These are phyloP conservation scores for Pythium aquatile DNA, from an alignment of 352 stramenopile species.

Conservation along the genomic window DNA sequence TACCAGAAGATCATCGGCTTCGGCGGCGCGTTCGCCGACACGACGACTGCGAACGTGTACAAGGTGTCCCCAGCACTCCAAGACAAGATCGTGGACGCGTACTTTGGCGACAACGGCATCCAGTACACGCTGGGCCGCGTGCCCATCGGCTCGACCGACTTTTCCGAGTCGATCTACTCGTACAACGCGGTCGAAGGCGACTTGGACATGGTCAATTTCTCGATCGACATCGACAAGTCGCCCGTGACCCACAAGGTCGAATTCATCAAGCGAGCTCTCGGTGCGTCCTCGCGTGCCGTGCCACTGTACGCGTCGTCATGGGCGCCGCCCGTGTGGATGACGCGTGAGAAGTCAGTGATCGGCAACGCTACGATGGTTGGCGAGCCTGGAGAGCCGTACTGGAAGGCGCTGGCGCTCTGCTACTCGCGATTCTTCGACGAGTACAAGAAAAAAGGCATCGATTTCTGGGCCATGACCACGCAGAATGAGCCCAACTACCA, in stretches of 20 bases:
- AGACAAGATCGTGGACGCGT: constrained; percentile 67
- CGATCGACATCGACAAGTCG: constrained; percentile 74
- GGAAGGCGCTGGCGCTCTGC: constrained; percentile 76
- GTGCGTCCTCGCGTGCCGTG: constrained; percentile 37
- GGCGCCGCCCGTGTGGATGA: constrained; percentile 87
- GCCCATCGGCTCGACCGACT: constrained; percentile 83
- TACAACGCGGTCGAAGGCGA: constrained; percentile 81
- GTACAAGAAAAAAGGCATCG: constrained; percentile 63
- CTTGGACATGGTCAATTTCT: constrained; percentile 76
- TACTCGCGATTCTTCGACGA: constrained; percentile 70
- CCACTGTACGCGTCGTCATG: constrained; percentile 75
- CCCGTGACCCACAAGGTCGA: constrained; percentile 56
- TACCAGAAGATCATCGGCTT: constrained; percentile 87
- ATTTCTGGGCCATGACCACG: constrained; percentile 80
- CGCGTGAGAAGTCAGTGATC: constrained; percentile 44
- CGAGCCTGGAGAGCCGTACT: constrained; percentile 48
- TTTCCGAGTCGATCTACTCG: constrained; percentile 81
- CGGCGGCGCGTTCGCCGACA: constrained; percentile 88
- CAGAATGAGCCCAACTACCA: constrained; percentile 80
- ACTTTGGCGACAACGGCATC: constrained; percentile 68
- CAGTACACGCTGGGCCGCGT: constrained; percentile 81
- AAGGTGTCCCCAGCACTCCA: constrained; percentile 52
- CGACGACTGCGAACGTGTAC: constrained; percentile 74
- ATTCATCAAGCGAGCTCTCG: constrained; percentile 56
- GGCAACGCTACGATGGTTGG: constrained; percentile 54